phyloP scores from a whole-genome alignment of 352 stramenopile species.

The Phytophthora meadii region DNA sequence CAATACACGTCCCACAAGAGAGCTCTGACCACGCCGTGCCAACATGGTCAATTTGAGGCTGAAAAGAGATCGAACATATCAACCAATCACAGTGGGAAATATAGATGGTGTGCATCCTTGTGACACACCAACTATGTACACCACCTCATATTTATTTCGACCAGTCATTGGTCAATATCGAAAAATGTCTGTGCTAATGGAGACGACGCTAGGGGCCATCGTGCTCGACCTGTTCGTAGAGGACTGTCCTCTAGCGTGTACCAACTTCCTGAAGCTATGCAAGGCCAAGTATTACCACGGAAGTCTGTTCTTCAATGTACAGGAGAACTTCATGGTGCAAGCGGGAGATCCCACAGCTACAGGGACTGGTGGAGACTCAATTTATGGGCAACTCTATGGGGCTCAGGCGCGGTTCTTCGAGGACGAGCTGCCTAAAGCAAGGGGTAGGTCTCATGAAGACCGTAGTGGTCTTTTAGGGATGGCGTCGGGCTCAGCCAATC shows the following conservation, averaged over 20 bases:
- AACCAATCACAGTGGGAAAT: conserved; percentile 8
- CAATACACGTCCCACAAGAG: conserved; percentile 10
- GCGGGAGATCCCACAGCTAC: conserved; percentile 92
- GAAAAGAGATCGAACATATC: background rate
- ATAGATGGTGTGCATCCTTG: background rate
- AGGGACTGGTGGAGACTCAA: conserved; percentile 93
- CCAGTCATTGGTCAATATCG: conserved; percentile 7
- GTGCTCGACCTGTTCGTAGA: conserved; percentile 93
- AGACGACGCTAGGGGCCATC: conserved; percentile 91
- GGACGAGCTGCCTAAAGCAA: conserved; percentile 65
- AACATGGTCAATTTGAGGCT: conserved; percentile 24
- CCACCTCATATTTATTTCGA: conserved; percentile 3
- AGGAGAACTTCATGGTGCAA: conserved; percentile 95
- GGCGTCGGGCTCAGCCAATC: conserved; percentile 80
- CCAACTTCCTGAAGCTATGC: conserved; percentile 97
- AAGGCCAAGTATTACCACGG: conserved; percentile 96
- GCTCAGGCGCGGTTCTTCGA: conserved; percentile 79
- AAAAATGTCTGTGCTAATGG: conserved; percentile 87
- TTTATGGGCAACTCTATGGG: conserved; percentile 95
- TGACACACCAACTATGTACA: too few relatives aligned
- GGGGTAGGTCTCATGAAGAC: conserved; percentile 55
- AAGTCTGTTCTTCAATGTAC: conserved; percentile 96
- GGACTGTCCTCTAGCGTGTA: conserved; percentile 78
- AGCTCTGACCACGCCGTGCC: conserved; percentile 10
- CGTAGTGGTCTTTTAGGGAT: conserved; percentile 81